Percentiles rank a stretch among this genome's conserved stretches.
Conservation (phyloP, 495 filamentous ascomycete genomes). For the Chaetomium cochliodes region DNA sequence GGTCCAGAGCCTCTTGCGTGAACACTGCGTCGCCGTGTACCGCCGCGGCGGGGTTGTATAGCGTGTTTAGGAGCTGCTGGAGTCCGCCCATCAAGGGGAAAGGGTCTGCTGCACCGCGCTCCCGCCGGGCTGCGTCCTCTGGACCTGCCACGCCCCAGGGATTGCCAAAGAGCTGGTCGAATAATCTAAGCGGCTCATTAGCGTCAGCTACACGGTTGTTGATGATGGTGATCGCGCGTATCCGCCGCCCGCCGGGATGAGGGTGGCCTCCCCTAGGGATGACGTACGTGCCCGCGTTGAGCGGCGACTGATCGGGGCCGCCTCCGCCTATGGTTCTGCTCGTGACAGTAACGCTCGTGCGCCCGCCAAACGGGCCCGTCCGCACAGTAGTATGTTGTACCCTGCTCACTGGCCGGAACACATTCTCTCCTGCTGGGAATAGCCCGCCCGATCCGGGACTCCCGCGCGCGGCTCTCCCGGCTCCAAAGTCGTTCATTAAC, state of each 20-base stretch:
- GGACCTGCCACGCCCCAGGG: background rate
- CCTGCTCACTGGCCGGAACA: constrained; percentile 1
- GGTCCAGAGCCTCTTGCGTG: constrained; percentile 84
- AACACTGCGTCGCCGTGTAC: constrained; percentile 83
- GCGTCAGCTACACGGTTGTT: constrained; percentile 13
- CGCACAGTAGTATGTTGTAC: constrained; percentile 13
- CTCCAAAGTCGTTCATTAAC: constrained; percentile 34
- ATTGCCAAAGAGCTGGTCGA: constrained; percentile 27
- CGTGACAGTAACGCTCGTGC: constrained; percentile 10
- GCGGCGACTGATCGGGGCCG: background rate
- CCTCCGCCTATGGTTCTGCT: constrained; percentile 1
- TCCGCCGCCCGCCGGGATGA: background rate
- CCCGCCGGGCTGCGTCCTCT: constrained; percentile 14
- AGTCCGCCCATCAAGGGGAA: constrained; percentile 34
- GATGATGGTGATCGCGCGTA: constrained; percentile 10
- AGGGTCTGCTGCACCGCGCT: constrained; percentile 18
- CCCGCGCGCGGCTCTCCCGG: constrained; percentile 3
- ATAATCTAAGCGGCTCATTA: constrained; percentile 16
- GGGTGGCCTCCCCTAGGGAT: constrained; percentile 2
- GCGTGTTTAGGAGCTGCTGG: constrained; percentile 45
- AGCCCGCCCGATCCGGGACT: background rate
- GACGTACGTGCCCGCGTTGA: constrained; percentile 19
- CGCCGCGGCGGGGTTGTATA: constrained; percentile 58
- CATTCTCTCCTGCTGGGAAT: constrained; percentile 7
- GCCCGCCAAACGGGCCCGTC: constrained; percentile 11